Conservation (phyloP, 164 flowering plant genomes). For the Stephania cephalantha region DNA sequence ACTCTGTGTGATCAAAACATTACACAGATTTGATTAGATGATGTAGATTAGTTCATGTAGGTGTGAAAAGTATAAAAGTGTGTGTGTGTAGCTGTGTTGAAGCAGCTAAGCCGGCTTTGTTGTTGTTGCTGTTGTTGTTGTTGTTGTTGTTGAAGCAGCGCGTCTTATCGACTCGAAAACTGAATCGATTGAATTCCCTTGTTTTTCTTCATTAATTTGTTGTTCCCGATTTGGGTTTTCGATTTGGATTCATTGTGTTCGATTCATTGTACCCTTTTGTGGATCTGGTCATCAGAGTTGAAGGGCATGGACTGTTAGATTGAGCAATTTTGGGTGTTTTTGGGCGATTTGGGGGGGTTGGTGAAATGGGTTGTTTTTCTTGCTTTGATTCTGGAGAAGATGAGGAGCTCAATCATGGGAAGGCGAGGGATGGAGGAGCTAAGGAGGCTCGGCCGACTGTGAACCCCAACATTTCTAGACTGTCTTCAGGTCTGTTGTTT, state of each 20-base stretch:
- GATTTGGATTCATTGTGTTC: background rate
- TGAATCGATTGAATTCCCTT: background rate
- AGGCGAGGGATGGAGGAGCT: constrained; percentile 15
- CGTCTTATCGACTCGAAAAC: background rate
- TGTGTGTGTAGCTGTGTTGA: background rate
- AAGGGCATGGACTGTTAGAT: constrained; percentile 8
- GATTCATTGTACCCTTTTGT: background rate
- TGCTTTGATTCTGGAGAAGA: constrained; percentile 37
- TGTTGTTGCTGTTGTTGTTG: background rate
- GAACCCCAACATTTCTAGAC: constrained; percentile 23
- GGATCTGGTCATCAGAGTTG: background rate
- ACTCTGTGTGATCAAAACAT: background rate
- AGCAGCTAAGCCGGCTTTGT: constrained; percentile 18
- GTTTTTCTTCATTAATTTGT: background rate
- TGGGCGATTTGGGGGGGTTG: constrained; percentile 12
- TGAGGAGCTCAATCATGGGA: constrained; percentile 20
- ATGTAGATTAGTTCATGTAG: background rate
- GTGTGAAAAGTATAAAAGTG: background rate
- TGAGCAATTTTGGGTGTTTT: constrained; percentile 2
- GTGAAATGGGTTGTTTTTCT: constrained; percentile 34
- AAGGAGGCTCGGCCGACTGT: constrained; percentile 12
- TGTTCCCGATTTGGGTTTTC: background rate
- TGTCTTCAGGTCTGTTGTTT: constrained; percentile 28
- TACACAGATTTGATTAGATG: constrained; percentile 7
- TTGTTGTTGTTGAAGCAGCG: too few species aligned